These are phyloP conservation scores for Gyromitra esculenta DNA, from an alignment of 2,329 filamentous ascomycete species.

Conservation along the genomic window DNA sequence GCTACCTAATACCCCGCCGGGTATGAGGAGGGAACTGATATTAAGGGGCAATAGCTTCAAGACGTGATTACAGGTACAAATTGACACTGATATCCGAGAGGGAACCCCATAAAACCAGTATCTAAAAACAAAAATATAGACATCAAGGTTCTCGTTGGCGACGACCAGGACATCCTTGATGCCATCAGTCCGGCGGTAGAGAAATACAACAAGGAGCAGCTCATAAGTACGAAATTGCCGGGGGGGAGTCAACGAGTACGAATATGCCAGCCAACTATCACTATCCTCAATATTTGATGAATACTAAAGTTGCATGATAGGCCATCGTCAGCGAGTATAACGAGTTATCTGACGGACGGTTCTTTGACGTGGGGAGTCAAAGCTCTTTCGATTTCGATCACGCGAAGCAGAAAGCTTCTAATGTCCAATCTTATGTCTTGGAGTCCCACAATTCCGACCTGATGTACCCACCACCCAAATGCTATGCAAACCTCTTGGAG, in stretches of 20 bases:
- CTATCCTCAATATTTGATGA: conserved; percentile 8
- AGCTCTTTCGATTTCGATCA: conserved; percentile 92
- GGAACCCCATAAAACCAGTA: not conserved
- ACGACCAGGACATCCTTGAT: conserved; percentile 73
- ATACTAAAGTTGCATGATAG: conserved; percentile 60
- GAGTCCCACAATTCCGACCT: conserved; percentile 81
- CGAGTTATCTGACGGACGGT: conserved; percentile 79
- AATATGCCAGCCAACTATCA: conserved; percentile 28
- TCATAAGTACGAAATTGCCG: conserved; percentile 86
- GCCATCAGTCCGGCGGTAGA: conserved; percentile 84
- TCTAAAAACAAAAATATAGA: conserved; percentile 66
- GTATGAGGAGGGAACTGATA: conserved; percentile 17
- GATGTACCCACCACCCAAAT: conserved; percentile 68
- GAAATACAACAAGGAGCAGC: conserved; percentile 96
- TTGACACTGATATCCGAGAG: not conserved
- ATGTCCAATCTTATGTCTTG: conserved; percentile 78
- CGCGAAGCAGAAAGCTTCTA: conserved; percentile 82
- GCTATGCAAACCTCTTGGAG: conserved; percentile 16
- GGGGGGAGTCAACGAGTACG: conserved; percentile 80
- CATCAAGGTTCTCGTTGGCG: conserved; percentile 84
- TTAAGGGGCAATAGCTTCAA: conserved; percentile 52
- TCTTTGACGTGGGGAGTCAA: conserved; percentile 88
- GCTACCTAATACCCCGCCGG: conserved; percentile 4
- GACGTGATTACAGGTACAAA: conserved; percentile 56
- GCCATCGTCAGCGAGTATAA: conserved; percentile 87